A percentile compares a stretch with the other conserved stretches of the same genome.
These are phyloP conservation scores for Sclerotinia borealis DNA, from an alignment of 2,329 filamentous ascomycete species.

Conservation along the genomic window DNA sequence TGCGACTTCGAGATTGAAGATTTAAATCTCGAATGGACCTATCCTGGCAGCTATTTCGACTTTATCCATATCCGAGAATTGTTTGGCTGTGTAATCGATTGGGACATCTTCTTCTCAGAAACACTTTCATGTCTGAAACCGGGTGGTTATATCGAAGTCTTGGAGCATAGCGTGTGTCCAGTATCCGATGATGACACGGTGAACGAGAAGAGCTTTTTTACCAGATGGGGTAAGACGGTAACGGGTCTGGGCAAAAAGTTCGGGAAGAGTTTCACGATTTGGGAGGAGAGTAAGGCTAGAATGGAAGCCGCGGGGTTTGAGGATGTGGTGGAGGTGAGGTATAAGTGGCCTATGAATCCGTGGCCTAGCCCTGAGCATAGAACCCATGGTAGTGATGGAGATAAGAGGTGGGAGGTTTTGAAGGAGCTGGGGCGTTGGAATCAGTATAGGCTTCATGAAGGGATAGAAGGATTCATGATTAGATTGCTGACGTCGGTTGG, in stretches of 20 bases:
- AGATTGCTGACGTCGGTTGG: neutral
- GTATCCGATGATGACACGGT: slow-evolving; percentile 36
- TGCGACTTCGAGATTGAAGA: slow-evolving; percentile 61
- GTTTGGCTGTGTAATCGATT: slow-evolving; percentile 22
- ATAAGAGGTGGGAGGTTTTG: slow-evolving; percentile 15
- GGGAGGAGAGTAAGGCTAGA: slow-evolving; percentile 40
- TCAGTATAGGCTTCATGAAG: slow-evolving; percentile 19
- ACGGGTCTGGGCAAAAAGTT: slow-evolving; percentile 36
- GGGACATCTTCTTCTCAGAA: slow-evolving; percentile 18
- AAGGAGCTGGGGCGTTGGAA: slow-evolving; percentile 23
- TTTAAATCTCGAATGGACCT: slow-evolving; percentile 28
- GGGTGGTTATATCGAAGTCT: slow-evolving; percentile 42
- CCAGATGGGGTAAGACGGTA: slow-evolving; percentile 27
- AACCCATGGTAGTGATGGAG: slow-evolving; percentile 16
- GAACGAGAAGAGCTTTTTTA: slow-evolving; percentile 19
- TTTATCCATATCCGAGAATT: slow-evolving; percentile 27
- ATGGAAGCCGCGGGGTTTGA: slow-evolving; percentile 30
- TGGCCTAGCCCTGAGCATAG: slow-evolving; percentile 20
- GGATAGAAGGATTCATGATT: slow-evolving; percentile 21
- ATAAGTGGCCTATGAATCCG: slow-evolving; percentile 26
- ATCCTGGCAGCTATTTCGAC: slow-evolving; percentile 24
- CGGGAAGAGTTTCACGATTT: slow-evolving; percentile 33
- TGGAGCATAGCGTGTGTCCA: slow-evolving; percentile 37
- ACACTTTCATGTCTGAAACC: slow-evolving; percentile 33
- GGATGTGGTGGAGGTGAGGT: slow-evolving; percentile 24